Evolutionary conservation across 2,329 filamentous ascomycete genomes (phyloP), one percentile per base, ranked within the genome.

Genomic region (Colletotrichum musicola): DNA sequence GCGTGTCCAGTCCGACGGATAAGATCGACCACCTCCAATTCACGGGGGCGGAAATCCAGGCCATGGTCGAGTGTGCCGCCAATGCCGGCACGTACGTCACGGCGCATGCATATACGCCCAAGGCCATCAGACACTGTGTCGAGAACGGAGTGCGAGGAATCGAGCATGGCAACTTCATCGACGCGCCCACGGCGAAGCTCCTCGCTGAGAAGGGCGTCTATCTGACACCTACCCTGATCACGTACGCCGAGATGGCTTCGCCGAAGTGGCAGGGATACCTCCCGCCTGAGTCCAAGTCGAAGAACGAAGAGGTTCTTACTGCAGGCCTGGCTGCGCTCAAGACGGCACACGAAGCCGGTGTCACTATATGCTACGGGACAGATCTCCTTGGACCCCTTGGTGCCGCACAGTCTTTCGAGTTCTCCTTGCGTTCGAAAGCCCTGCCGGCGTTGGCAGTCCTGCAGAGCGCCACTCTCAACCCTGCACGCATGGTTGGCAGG

Each of bases 1-100:
- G 88, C 14, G 87, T 90, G 1, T 82, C 84, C 0, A 85, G 81
- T 14, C 86, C 86, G 0, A 88, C 86, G 0, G 88, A 90, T 72
- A 79, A 78, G 54, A 77, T 90, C 14, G 82, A 84, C 7, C 81
- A 84, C 72, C 76, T 85, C 5, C 88, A 90, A 73, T 90, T 89
- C 76, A 86, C 86, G 0, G 77, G 81, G 0, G 83, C 82, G 20
- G 88, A 90, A 77, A 85, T 90, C 60, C 77, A 77, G 40, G 86
- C 88, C 4, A 87, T 90, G 55, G 79, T 80, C 2, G 82, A 82
- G 38, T 83, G 84, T 4, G 87, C 87, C 0, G 77, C 74, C 5
- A 83, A 85, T 64, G 77, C 79, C 9, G 82, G 82, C 3, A 88
- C 84, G 0, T 87, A 84, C 69, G 87, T 89, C 2, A 89, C 87